Conservation (phyloP, 2,329 filamentous ascomycete genomes). For the Trichoderma breve region DNA sequence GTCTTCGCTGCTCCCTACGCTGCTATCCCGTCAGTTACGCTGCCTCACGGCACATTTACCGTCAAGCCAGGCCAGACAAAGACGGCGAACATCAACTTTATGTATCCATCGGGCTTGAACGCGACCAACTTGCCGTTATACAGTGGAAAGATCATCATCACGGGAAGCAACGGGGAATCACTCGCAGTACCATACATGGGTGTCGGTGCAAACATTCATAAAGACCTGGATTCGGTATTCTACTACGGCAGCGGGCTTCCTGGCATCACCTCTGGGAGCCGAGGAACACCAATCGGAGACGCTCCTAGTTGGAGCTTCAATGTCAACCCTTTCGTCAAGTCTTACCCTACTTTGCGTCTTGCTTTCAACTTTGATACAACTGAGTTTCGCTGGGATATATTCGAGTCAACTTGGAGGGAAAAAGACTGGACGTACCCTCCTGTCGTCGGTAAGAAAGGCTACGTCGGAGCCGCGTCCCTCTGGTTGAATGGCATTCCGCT, state of each 20-base stretch:
- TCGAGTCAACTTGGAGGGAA: not conserved
- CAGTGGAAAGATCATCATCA: not conserved
- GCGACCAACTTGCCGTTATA: not conserved
- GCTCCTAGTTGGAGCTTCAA: not conserved
- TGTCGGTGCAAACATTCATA: not conserved
- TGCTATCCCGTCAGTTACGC: not conserved
- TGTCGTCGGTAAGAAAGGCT: not conserved
- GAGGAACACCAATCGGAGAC: not conserved
- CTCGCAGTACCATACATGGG: not conserved
- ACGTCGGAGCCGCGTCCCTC: not conserved
- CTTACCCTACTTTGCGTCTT: not conserved
- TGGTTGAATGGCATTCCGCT: not conserved
- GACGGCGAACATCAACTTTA: not conserved
- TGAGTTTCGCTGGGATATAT: not conserved
- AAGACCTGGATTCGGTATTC: not conserved
- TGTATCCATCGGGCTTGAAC: not conserved
- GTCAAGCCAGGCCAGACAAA: not conserved
- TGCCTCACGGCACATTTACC: not conserved
- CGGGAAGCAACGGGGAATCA: not conserved
- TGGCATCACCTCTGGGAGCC: not conserved
- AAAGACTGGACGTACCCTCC: not conserved
- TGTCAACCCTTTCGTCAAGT: not conserved
- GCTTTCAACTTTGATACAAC: not conserved
- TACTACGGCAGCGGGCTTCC: not conserved
- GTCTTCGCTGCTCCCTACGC: not conserved